Conservation (phyloP, 352 stramenopile species). For the Phytophthora cryptogea region DNA sequence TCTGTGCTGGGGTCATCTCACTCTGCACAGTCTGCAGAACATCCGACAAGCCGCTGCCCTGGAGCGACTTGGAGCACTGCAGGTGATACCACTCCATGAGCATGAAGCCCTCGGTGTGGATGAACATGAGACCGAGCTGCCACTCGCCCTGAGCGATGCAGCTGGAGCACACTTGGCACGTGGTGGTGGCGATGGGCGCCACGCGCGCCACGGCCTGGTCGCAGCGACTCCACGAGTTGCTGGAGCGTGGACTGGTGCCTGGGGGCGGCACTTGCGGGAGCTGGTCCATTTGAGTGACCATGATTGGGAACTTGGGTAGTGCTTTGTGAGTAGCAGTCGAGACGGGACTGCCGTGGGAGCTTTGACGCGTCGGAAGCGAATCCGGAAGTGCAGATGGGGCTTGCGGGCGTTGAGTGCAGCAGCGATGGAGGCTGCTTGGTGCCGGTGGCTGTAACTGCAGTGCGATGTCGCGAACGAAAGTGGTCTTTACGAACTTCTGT, state of each 20-base stretch:
- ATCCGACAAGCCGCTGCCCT: constrained; percentile 50
- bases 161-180: constrained; percentile 71
- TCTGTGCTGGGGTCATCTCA: constrained; percentile 63
- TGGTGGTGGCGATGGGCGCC: constrained; percentile 75
- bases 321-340: constrained; percentile 17
- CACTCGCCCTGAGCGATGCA: constrained; percentile 67
- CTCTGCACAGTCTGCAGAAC: constrained; percentile 64
- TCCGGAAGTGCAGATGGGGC: constrained; percentile 35
- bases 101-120: constrained; percentile 88
- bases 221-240: constrained; percentile 76
- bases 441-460: constrained; percentile 6
- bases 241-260: constrained; percentile 45
- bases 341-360: constrained; percentile 22
- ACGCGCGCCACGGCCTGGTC: constrained; percentile 79
- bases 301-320: constrained; percentile 13
- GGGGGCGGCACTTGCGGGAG: constrained; percentile 36
- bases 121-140: constrained; percentile 85
- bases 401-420: background rate
- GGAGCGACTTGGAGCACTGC: constrained; percentile 57
- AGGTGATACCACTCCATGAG: constrained; percentile 89
- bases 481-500: constrained; percentile 20
- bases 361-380: constrained; percentile 13
- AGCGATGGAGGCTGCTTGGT: constrained; percentile 11
- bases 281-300: constrained; percentile 51
- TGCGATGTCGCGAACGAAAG: constrained; percentile 31